These are phyloP conservation scores for Trichopus zeylanicus DNA, from an alignment of 116 monocot species.

Conservation along the genomic window DNA sequence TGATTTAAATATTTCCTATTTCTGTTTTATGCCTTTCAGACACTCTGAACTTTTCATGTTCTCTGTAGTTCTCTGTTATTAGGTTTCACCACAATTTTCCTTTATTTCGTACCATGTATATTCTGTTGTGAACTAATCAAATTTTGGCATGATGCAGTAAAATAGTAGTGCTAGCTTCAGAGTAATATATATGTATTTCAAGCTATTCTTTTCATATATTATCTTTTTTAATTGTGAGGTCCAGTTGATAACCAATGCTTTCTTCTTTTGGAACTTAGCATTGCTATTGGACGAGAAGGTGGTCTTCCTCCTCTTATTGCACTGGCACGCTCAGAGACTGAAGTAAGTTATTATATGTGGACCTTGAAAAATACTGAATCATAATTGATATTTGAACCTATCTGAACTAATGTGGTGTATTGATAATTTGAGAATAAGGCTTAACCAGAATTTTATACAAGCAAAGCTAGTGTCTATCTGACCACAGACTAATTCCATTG, in stretches of 20 bases:
- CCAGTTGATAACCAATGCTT: background rate
- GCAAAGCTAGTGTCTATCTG: no score
- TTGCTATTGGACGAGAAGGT: conserved; percentile 96
- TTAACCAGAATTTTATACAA: no score
- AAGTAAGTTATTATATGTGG: conserved; percentile 42
- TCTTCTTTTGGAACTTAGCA: conserved; percentile 25
- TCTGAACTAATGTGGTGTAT: background rate
- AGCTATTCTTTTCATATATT: background rate
- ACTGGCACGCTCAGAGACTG: conserved; percentile 75
- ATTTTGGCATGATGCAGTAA: background rate
- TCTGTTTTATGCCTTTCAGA: background rate
- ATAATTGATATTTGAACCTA: background rate
- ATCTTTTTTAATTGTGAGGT: background rate
- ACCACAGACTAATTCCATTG: no score
- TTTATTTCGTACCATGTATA: background rate
- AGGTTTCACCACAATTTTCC: background rate
- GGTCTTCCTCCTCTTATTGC: conserved; percentile 83
- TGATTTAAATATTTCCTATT: background rate
- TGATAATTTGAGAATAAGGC: no score
- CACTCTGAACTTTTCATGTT: background rate
- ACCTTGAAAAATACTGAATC: background rate
- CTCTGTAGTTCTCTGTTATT: background rate
- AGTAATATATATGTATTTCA: background rate
- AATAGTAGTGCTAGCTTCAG: background rate
- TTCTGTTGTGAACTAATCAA: background rate